Percentiles rank a stretch among this genome's conserved stretches.
phyloP scores from a whole-genome alignment of 1,139 yeast genomes.

The Lodderomyces oxycetoniae region DNA sequence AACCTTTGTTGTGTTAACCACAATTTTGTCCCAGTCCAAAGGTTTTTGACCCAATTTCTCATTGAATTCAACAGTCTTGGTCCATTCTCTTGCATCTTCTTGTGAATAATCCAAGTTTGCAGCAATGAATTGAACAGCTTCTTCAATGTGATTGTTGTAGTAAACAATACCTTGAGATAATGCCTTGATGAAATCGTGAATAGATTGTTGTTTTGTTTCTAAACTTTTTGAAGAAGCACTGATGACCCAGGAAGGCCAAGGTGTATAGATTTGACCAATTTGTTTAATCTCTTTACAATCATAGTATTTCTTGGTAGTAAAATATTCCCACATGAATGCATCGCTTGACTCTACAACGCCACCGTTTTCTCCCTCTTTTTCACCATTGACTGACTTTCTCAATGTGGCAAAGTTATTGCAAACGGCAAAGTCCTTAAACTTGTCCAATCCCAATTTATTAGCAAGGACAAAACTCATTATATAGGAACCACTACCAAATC shows the following conservation, averaged over 20 bases:
- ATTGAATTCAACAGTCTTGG: conserved; percentile 67
- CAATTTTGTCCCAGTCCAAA: conserved; percentile 49
- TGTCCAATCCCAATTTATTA: conserved; percentile 42
- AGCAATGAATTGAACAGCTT: conserved; percentile 62
- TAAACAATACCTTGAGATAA: conserved; percentile 65
- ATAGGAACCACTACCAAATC: conserved; percentile 89
- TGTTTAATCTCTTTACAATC: conserved; percentile 73
- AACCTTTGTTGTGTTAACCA: conserved; percentile 55
- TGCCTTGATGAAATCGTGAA: conserved; percentile 46
- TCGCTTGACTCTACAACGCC: conserved; percentile 41
- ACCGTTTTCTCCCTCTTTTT: conserved; percentile 16
- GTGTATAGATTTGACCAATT: conserved; percentile 86
- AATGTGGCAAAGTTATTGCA: conserved; percentile 68
- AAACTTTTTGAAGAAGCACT: conserved; percentile 43
- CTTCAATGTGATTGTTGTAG: conserved; percentile 56
- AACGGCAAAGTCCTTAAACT: conserved; percentile 51
- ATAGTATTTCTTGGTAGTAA: conserved; percentile 81
- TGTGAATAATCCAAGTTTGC: conserved; percentile 67
- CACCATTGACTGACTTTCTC: conserved; percentile 67
- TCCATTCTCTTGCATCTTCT: conserved; percentile 78
- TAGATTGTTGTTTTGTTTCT: conserved; percentile 20
- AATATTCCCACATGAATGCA: conserved; percentile 95
- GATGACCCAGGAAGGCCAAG: conserved; percentile 95
- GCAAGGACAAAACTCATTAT: conserved; percentile 88
- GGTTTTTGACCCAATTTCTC: conserved; percentile 34